Conservation (phyloP, 805 yeast genomes). For the Kuraishia molischiana region DNA sequence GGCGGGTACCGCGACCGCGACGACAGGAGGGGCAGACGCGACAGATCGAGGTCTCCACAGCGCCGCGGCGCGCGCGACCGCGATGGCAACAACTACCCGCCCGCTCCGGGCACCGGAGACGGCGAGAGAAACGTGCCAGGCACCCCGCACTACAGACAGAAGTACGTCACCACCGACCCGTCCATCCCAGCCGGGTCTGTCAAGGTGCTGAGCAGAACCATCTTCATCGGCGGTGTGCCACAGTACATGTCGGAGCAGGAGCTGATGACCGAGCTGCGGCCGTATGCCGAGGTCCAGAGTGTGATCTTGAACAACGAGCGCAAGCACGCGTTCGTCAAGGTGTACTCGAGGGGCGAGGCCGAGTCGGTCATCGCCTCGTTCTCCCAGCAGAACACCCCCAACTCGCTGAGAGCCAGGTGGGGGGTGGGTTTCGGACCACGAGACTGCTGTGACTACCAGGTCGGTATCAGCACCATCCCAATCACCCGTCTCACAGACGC, state of each 20-base stretch:
- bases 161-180: conserved; percentile 60
- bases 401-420: conserved; percentile 82
- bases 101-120: conserved; percentile 26
- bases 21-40: conserved; percentile 29
- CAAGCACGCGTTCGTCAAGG: conserved; percentile 94
- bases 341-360: conserved; percentile 86
- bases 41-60: conserved; percentile 45
- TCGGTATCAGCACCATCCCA: conserved; percentile 84
- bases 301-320: conserved; percentile 80
- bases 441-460: conserved; percentile 93
- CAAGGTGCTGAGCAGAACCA: conserved; percentile 80
- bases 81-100: conserved; percentile 8
- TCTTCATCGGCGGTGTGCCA: conserved; percentile 93
- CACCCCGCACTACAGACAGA: conserved; percentile 69
- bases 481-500: conserved; percentile 86
- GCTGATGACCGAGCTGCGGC: conserved; percentile 61
- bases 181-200: conserved; percentile 68
- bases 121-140: conserved; percentile 64
- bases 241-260: conserved; percentile 69
- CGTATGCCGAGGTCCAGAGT: conserved; percentile 84
- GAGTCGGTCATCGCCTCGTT: conserved; percentile 69
- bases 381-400: conserved; percentile 39
- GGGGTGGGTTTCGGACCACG: conserved; percentile 99
- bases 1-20: conserved; percentile 14
- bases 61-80: conserved; percentile 10